Evolutionary conservation across 495 filamentous ascomycete genomes (phyloP), one percentile per base, ranked within the genome.

Genomic region (Copromyces sp.): DNA sequence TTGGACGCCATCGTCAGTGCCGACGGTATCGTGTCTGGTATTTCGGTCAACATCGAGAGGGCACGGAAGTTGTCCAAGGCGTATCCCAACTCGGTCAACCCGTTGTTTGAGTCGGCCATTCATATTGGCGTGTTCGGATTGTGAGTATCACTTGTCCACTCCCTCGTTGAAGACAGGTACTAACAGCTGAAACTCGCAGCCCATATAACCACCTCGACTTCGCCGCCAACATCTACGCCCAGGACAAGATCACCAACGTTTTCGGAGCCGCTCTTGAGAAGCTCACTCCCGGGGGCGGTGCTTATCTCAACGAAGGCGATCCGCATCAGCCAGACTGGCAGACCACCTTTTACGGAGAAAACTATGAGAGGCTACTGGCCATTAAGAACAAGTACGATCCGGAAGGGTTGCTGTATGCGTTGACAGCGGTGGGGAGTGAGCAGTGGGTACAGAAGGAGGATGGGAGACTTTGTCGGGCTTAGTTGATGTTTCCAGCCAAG

Each of bases 291-390:
- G 81, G 80, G 1, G 76, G 78, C 1, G 86, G 85, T 4, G 75
- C 82, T 9, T 87, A 86, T 75, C 71, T 86, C 73, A 83, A 83
- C 65, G 86, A 87, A 77, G 85, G 80, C 3, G 86, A 90, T 76
- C 82, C 86, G 42, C 78, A 82, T 29, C 87, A 90, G 80, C 88
- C 89, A 1, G 75, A 89, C 71, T 90, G 86, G 81, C 85, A 90
- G 80, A 78, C 85, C 78, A 77, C 83, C 6, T 90, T 89, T 78
- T 91, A 86, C 70, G 89, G 89, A 0, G 70, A 53, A n/a, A 81
- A 87, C 47, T 91, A 91, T 75, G 75, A 72, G 2, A 79, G 84
- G 11, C 78, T 90, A 70, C 78, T 83, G 6, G 68, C 76, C 65
- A 73, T 90, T 40, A 90, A 90, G 84, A 77, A 84, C 73, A 78